Evolutionary conservation across 176 grass and related monocot species (phyloP), one percentile per base, ranked within the genome.

Genomic region (Oryza glaberrima): DNA sequence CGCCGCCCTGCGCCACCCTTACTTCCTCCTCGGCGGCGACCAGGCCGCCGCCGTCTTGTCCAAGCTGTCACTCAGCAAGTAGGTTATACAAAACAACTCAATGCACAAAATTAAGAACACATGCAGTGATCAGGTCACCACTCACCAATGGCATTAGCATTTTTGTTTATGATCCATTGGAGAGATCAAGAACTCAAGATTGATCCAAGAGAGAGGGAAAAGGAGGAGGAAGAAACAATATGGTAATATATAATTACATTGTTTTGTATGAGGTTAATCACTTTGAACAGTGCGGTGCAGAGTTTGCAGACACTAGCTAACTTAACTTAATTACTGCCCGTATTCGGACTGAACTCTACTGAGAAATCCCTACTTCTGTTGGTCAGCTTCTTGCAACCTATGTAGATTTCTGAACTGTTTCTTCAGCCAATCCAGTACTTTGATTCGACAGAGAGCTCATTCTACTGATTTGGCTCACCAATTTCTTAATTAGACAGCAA

Each of bases 21-120:
- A 99, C 86, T 99, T 99, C 65, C 90, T 99, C 26, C 87, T 99
- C 2, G 86, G 93, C 7, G 91, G 88, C 14, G 96, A 99, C 76
- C 96, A 92, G 81, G 93, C 96, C 38, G 88, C 93, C 1, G 91
- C 90, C 34, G 93, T 94, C 76, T 72, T 96, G 72, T 99, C 96
- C 32, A 96, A 89, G 88, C 72, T 99, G 83, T 94, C 87, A 47
- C 82, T 99, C 14, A 88, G 83, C 81, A 89, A 86, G 72, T 89
- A 82, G 48, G 6, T 6, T 45, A n/a, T 13, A 85, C 46, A 67
- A 67, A 14, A 46, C 63, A n/a, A 32, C 1, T 43, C 25, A 34
- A 34, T 77, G 30, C 25, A 25, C 28, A 28, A 28, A 28, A 28
- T 19, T 4, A 20, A 17, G 54, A n/a, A 58, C 17, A 11, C 38